These are phyloP conservation scores for Pyrenophora tritici-repentis DNA, from an alignment of 2,329 filamentous ascomycete species.

Conservation along the genomic window DNA sequence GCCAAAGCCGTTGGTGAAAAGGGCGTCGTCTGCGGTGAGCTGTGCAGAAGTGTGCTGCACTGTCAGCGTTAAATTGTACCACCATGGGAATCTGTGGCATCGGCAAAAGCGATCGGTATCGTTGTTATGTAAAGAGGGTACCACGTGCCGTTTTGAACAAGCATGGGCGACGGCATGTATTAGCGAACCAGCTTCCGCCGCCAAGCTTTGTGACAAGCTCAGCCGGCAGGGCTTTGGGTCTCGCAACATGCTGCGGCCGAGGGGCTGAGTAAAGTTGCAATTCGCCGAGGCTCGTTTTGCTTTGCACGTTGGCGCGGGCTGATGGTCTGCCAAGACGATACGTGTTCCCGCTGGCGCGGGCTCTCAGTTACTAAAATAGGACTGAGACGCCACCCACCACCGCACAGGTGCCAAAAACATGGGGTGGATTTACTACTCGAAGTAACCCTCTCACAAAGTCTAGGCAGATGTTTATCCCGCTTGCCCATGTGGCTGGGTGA, in stretches of 20 bases:
- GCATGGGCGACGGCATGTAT: not conserved
- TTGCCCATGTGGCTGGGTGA: not conserved
- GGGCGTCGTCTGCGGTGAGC: conserved; percentile 7
- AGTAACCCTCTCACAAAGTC: not conserved
- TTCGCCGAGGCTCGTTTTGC: not conserved
- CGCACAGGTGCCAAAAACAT: not conserved
- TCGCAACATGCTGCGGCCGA: conserved; percentile 6
- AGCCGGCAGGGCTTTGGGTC: not conserved
- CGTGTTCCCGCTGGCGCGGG: not conserved
- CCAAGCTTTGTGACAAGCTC: conserved; percentile 14
- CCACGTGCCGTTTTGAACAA: conserved; percentile 1
- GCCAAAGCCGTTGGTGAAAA: not conserved
- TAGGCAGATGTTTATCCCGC: not conserved
- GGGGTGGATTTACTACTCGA: not conserved
- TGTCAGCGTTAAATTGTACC: not conserved
- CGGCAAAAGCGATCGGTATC: not conserved
- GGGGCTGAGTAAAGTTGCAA: conserved; percentile 2
- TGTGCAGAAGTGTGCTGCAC: conserved; percentile 1
- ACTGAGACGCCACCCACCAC: not conserved
- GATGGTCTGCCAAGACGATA: conserved; percentile 1
- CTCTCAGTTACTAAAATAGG: not conserved
- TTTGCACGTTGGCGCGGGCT: not conserved
- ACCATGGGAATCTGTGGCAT: not conserved
- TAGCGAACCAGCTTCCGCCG: conserved; percentile 6
- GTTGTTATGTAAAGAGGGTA: not conserved